These are phyloP conservation scores for Irineochytrium annulatum DNA, from an alignment of 192 early-diverging fungal genomes.

Conservation along the genomic window DNA sequence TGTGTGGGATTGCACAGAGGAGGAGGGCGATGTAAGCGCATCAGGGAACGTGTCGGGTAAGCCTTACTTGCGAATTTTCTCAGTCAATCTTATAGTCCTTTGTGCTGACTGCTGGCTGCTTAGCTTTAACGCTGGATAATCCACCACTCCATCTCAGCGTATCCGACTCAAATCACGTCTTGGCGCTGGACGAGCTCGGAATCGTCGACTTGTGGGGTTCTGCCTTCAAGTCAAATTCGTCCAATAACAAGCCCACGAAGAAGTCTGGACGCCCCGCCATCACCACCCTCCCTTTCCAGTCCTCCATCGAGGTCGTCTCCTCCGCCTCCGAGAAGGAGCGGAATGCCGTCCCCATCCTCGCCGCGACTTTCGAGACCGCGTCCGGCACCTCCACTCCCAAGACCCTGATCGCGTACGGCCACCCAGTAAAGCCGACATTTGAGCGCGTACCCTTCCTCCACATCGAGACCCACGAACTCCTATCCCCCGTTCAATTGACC, in stretches of 20 bases:
- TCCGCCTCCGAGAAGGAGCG: neutral
- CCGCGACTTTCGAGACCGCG: conserved; percentile 16
- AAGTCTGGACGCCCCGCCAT: neutral
- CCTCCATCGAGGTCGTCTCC: conserved; percentile 11
- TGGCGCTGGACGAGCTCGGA: conserved; percentile 39
- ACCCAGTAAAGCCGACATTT: conserved; percentile 29
- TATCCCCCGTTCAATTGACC: too few relatives aligned
- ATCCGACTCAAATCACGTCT: conserved; percentile 12
- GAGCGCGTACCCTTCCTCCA: conserved; percentile 32
- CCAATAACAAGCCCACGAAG: conserved; percentile 18
- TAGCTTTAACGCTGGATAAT: conserved; percentile 24
- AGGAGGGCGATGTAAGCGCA: neutral
- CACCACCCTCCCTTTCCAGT: neutral
- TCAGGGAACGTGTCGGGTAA: neutral
- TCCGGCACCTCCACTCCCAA: conserved; percentile 3
- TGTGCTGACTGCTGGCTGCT: conserved; percentile 3
- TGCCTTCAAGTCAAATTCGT: neutral
- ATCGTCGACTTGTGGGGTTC: conserved; percentile 27
- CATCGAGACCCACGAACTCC: too few relatives aligned
- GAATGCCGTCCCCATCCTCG: conserved; percentile 19
- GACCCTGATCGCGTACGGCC: conserved; percentile 34
- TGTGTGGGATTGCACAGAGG: conserved; percentile 29
- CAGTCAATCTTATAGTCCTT: neutral
- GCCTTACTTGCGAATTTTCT: conserved; percentile 1
- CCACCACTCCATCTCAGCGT: conserved; percentile 11